Conservation (phyloP, 2,329 filamentous ascomycete genomes). For the Esteya vermicola region DNA sequence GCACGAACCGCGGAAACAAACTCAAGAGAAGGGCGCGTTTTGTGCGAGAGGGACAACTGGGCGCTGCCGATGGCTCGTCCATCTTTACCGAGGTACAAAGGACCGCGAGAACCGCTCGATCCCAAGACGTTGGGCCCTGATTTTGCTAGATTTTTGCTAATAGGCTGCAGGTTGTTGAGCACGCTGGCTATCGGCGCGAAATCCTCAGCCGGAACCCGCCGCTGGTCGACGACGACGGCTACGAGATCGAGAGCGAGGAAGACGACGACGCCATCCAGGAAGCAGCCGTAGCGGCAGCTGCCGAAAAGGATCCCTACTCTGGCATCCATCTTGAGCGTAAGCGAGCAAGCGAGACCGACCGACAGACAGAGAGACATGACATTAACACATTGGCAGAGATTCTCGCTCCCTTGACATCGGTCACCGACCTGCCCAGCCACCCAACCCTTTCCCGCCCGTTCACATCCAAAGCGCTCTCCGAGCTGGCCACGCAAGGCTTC, state of each 20-base stretch:
- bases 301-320: constrained; percentile 61
- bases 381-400: constrained; percentile 37
- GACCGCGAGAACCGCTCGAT: neutral
- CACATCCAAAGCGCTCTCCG: constrained; percentile 56
- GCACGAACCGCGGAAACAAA: constrained; percentile 65
- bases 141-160: neutral
- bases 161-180: constrained; percentile 53
- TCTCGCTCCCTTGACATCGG: constrained; percentile 59
- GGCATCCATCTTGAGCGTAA: constrained; percentile 57
- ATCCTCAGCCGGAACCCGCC: constrained; percentile 64
- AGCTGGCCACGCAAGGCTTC: constrained; percentile 55
- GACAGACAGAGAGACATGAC: neutral
- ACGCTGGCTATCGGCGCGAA: constrained; percentile 56
- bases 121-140: constrained; percentile 14
- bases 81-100: constrained; percentile 61
- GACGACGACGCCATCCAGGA: constrained; percentile 47
- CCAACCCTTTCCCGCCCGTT: constrained; percentile 63
- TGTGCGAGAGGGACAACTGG: constrained; percentile 54
- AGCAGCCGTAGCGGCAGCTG: constrained; percentile 45
- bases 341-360: constrained; percentile 20
- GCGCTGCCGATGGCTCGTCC: constrained; percentile 49
- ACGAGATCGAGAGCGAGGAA: constrained; percentile 59
- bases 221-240: constrained; percentile 64
- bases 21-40: constrained; percentile 63
- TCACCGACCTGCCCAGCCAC: constrained; percentile 61